Evolutionary conservation across 352 stramenopile species (phyloP), one percentile per base, ranked within the genome.

Genomic region (Halophytophthora polymorphica): DNA sequence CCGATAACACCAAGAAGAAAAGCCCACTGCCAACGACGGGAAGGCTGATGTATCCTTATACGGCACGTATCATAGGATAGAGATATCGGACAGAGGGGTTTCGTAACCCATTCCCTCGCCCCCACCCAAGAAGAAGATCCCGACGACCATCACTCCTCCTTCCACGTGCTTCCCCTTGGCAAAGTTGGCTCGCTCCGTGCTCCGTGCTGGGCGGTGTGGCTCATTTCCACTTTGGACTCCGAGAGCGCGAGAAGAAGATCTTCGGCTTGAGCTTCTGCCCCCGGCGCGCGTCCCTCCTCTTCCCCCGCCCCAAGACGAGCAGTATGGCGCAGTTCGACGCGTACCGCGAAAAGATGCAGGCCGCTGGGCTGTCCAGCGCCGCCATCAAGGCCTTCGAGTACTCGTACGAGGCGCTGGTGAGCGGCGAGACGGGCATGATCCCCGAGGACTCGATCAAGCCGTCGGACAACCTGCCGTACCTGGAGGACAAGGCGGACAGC

Each of bases 351-450:
- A 99, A 99, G 85, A 99, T 99, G 96, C 75, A 96, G 65, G 81
- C 81, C 29, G 96, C 96, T 19, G 94, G 95, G 40, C 88, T 98
- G 53, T 97, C 90, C 53, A 77, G 91, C 33, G 96, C 96, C 17
- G 96, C 96, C 53, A 98, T 99, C 75, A 95, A 96, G 61, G 93
- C 96, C 42, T 99, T 99, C 60, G 93, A 98, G 82, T 98, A 92
- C 64, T 98, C 93, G 40, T 99, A 98, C 79, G 83, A 96, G 43
- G 95, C 95, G 23, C 89, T 99, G 38, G 80, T 95, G 57, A 90
- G 84, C 54, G 90, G 90, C 60, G 90, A 97, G 49, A 97, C 90
- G 19, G 96, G 96, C 58, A 98, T 98, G 83, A 99, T 99, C 67
- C 64, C 91, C 28, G 96, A 99, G 71, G 69, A 71, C 43, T 95